These are phyloP conservation scores for Hericium rajendrae DNA, from an alignment of 768 basidiomycete species.

Conservation along the genomic window DNA sequence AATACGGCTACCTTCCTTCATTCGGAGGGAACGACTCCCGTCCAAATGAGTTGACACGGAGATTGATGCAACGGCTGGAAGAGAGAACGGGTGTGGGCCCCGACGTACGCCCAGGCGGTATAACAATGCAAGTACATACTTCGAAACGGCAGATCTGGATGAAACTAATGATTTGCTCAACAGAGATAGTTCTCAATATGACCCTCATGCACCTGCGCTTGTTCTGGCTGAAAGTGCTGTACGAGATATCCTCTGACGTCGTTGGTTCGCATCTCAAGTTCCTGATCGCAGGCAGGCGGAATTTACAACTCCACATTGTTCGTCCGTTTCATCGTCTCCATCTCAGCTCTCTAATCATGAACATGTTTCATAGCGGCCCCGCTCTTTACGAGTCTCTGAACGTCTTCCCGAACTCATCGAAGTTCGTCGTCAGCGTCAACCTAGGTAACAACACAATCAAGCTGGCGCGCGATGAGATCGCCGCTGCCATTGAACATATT, in stretches of 20 bases:
- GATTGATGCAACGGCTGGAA: conserved; percentile 17
- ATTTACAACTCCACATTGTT: conserved; percentile 22
- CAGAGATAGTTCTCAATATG: conserved; percentile 19
- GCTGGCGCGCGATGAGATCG: conserved; percentile 18
- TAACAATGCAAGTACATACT: conserved; percentile 15
- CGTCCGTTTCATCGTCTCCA: not conserved
- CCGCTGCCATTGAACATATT: conserved; percentile 17
- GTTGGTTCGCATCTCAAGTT: not conserved
- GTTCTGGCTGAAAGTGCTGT: conserved; percentile 18
- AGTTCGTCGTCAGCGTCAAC: conserved; percentile 21
- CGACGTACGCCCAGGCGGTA: conserved; percentile 22
- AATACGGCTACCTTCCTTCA: conserved; percentile 19
- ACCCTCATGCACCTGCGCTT: conserved; percentile 15
- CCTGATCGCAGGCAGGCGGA: conserved; percentile 15
- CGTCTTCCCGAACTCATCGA: conserved; percentile 17
- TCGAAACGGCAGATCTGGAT: too few species aligned
- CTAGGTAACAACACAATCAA: conserved; percentile 22
- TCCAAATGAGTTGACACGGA: conserved; percentile 22
- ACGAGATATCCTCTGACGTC: not conserved
- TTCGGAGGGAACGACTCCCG: conserved; percentile 20
- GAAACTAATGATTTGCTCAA: not conserved
- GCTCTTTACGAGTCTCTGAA: conserved; percentile 18
- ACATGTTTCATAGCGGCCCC: conserved; percentile 15
- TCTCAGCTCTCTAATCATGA: not conserved
- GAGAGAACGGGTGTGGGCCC: conserved; percentile 21